A percentile compares a stretch with the other conserved stretches of the same genome.
Evolutionary conservation across 1,284 basidiomycete species (phyloP).

Genomic region (Melanopsichium pennsylvanicum): DNA sequence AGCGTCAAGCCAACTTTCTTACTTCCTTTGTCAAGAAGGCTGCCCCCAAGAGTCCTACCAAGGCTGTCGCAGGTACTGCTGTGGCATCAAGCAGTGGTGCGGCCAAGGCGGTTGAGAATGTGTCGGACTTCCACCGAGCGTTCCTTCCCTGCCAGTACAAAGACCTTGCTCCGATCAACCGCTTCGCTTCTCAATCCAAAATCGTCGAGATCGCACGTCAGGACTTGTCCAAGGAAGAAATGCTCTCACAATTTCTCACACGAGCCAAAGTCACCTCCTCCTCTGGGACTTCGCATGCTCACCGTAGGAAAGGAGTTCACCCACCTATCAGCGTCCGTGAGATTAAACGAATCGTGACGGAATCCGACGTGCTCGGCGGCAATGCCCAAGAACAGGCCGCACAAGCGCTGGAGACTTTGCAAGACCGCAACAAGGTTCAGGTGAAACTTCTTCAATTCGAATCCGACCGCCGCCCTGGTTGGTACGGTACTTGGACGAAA

Average conservation of each 20-base stretch:
- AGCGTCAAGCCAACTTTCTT: slow-evolving; percentile 53
- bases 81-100: slow-evolving; percentile 9
- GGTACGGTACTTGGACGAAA: slow-evolving; percentile 63
- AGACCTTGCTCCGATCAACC: slow-evolving; percentile 59
- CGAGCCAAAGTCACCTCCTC: slow-evolving; percentile 6
- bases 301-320: slow-evolving; percentile 45
- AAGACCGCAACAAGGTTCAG: slow-evolving; percentile 55
- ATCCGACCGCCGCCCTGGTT: slow-evolving; percentile 60
- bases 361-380: slow-evolving; percentile 61
- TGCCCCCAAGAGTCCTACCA: slow-evolving; percentile 18
- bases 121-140: slow-evolving; percentile 56
- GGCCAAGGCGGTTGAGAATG: slow-evolving; percentile 6
- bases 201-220: slow-evolving; percentile 18
- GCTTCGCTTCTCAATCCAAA: slow-evolving; percentile 25
- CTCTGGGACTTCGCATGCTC: neutral
- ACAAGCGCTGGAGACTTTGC: slow-evolving; percentile 49
- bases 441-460: slow-evolving; percentile 62
- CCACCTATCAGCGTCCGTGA: slow-evolving; percentile 57
- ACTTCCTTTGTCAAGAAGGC: slow-evolving; percentile 59
- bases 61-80: neutral
- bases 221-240: slow-evolving; percentile 17
- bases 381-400: slow-evolving; percentile 56
- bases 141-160: slow-evolving; percentile 62
- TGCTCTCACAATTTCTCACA: slow-evolving; percentile 47
- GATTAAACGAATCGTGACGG: slow-evolving; percentile 60